Base-by-base conservation (phyloP, 2,329 filamentous ascomycete species). In the Venturiaceae sp. region DNA sequence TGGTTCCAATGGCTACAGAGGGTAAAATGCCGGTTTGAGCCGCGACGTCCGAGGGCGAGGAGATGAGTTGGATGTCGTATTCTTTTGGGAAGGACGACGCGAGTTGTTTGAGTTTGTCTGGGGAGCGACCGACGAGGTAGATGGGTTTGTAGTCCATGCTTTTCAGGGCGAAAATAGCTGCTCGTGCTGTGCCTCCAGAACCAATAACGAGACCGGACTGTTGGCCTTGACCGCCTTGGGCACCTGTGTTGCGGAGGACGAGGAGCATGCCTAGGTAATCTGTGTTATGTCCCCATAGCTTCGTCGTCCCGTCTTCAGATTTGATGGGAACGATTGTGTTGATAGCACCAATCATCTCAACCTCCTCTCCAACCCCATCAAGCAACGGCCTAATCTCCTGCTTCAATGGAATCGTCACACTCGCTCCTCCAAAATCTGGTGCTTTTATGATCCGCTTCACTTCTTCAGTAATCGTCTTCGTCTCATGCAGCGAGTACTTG, bases 331-430 rank as follows among this genome's bases (percentile, higher is more conserved):
- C 83, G 66, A 99, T 87, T 19, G 94, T 99, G 75, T 99, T 99
- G 63, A 97, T 87, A 3, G 94, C 94, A 23, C 94, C 94, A 62
- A 99, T 96, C 32, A 83, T 77, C 63, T 83, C 82, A 14, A 91
- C 92, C 57, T 94, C 86, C 32, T 86, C 82, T 0, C 90, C 86
- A 60, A 96, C 78, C 57, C 86, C 83, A 68, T 97, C 91, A 14
- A 99, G 77, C 5, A 92, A 74, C 0, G 82, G 79, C 75, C 95
- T 90, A 60, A 97, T 84, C 65, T 95, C 90, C 32, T 94, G 77
- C 75, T 99, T 99, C 58, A 99, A 78, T 0, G 94, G 94, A 55
- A 99, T 97, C 0, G 94, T 99, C 50, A 99, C 90, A 3, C 91
- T 96, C 3, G 90, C 92, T 60, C 94, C 94, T 7, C 94, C 94